Evolutionary conservation across 805 yeast species (phyloP).

Genomic region (Starmerella apicola): DNA sequence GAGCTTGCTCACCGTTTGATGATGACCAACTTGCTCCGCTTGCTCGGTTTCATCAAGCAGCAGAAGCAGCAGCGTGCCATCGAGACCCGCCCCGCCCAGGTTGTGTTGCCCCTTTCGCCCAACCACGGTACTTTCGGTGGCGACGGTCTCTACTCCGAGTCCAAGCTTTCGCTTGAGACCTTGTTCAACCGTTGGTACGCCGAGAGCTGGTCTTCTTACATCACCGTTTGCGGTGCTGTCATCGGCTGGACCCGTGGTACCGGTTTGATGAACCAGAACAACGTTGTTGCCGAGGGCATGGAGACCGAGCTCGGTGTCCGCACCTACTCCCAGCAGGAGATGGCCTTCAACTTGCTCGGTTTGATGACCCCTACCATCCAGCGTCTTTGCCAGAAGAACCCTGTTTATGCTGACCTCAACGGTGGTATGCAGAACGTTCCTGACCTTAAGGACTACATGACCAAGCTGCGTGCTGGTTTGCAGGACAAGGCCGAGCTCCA

Average conservation of each 20-base stretch:
- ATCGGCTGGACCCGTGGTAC: constrained; percentile 99
- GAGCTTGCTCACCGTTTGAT: constrained; percentile 97
- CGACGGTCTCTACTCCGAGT: constrained; percentile 97
- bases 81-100: constrained; percentile 97
- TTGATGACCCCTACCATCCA: constrained; percentile 77
- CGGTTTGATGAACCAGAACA: constrained; percentile 95
- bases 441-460: constrained; percentile 78
- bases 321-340: constrained; percentile 96
- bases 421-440: constrained; percentile 96
- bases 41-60: constrained; percentile 79
- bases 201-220: constrained; percentile 88
- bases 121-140: constrained; percentile 98
- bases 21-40: constrained; percentile 89
- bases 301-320: constrained; percentile 83
- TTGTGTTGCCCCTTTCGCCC: constrained; percentile 90
- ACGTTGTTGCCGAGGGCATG: constrained; percentile 94
- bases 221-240: constrained; percentile 94
- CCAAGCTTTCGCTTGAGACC: constrained; percentile 89
- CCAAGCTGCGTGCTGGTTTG: constrained; percentile 59
- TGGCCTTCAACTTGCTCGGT: constrained; percentile 97
- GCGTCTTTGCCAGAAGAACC: constrained; percentile 78
- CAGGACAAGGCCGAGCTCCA: constrained; percentile 80
- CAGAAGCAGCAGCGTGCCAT: constrained; percentile 64
- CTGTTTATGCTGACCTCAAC: constrained; percentile 95
- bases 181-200: constrained; percentile 98